Evolutionary conservation across 2,329 filamentous ascomycete genomes (phyloP), one percentile per base, ranked within the genome.

Genomic region (Macroventuria anomochaeta): DNA sequence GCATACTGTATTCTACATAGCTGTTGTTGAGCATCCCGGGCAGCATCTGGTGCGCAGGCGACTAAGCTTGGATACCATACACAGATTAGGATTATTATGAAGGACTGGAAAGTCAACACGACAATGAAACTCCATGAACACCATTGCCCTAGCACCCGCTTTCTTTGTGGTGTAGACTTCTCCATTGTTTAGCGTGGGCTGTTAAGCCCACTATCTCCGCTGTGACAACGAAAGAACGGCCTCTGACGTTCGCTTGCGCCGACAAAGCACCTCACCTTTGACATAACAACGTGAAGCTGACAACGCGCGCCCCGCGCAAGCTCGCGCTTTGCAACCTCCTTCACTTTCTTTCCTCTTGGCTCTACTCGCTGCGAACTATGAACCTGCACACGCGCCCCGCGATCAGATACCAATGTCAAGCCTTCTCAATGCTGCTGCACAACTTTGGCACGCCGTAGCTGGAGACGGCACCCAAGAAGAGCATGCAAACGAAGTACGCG

Each of bases 1-100:
- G 40, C 31, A 57, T 53, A 51, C 32, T 69, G 65, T 69, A 69
- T 65, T 64, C 51, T 69, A 69, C 50, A 64, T 59, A 47, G 34
- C 61, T 59, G 41, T 47, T 40, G 46, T 21, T 31, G 43, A 36
- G 46, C 53, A 55, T 38, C 38, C 56, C 54, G 55, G 46, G 50
- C 53, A 57, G 57, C 55, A 34, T 44, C 34, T 50, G 52, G 53
- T 47, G 52, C 44, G 28, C 46, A 34, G 11, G n/a, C 47, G 39
- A 23, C 33, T 33, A 10, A 26, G 47, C 32, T 37, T 44, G 40
- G 33, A 33, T 32, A 33, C n/a, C 23, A 39, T 28, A 31, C 23
- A 18, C 33, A 49, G 46, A 28, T 40, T 18, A 23, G 29, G 32
- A 36, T 33, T 25, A 28, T 38, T 26, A 49, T n/a, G 39, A 46